These are phyloP conservation scores for Metschnikowia colocasiae DNA, from an alignment of 805 yeast genomes.

Conservation along the genomic window DNA sequence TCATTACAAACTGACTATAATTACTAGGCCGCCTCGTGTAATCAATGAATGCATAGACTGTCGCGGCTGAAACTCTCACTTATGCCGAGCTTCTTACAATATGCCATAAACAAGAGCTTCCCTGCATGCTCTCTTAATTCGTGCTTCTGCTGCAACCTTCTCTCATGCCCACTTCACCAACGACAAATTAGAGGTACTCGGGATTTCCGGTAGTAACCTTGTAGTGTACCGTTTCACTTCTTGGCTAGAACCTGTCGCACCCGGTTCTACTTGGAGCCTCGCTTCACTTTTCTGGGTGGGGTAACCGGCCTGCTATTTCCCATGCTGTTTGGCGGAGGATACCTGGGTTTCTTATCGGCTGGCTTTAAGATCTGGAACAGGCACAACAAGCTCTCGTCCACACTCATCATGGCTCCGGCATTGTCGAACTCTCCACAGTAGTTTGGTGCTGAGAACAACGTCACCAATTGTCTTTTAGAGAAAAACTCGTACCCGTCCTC, in stretches of 20 bases:
- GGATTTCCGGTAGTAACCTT: neutral
- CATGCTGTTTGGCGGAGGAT: slow-evolving; percentile 41
- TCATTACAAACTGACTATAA: slow-evolving; percentile 6
- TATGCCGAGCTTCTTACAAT: slow-evolving; percentile 3
- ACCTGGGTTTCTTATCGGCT: slow-evolving; percentile 89
- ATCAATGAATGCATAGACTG: slow-evolving; percentile 6
- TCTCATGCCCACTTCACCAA: slow-evolving; percentile 3
- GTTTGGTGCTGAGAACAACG: slow-evolving; percentile 94
- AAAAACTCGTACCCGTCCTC: slow-evolving; percentile 99
- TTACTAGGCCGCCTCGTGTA: slow-evolving; percentile 5
- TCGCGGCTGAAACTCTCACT: slow-evolving; percentile 1
- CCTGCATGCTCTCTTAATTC: neutral
- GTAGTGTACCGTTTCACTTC: neutral
- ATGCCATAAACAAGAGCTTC: slow-evolving; percentile 3
- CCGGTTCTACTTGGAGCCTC: slow-evolving; percentile 39
- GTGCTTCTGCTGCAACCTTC: slow-evolving; percentile 1
- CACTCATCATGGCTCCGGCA: slow-evolving; percentile 99
- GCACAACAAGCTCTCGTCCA: slow-evolving; percentile 92
- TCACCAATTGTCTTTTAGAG: slow-evolving; percentile 91
- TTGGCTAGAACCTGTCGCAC: neutral
- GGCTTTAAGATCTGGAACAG: slow-evolving; percentile 97
- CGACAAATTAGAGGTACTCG: neutral
- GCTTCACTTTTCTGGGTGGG: slow-evolving; percentile 57
- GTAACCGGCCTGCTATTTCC: slow-evolving; percentile 50
- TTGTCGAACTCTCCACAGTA: slow-evolving; percentile 99